These are phyloP conservation scores for Tuber indicum DNA, from an alignment of 495 filamentous ascomycete genomes.

Conservation along the genomic window DNA sequence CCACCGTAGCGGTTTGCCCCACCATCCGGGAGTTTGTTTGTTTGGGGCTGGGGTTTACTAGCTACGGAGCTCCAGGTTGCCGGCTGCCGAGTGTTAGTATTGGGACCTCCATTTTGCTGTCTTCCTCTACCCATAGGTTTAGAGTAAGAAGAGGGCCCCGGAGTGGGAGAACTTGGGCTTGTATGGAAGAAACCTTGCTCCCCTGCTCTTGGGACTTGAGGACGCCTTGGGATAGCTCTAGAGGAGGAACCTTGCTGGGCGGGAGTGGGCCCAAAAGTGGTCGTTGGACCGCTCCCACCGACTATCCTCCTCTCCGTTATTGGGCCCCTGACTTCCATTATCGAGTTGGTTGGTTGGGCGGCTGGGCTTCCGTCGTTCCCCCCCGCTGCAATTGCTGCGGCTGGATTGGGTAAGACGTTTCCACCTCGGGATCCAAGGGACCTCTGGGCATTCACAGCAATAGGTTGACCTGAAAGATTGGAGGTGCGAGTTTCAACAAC, in stretches of 20 bases:
- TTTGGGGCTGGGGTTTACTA: background rate
- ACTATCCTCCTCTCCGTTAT: background rate
- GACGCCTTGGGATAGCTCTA: background rate
- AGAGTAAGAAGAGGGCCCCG: background rate
- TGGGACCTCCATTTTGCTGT: background rate
- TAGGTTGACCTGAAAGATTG: background rate
- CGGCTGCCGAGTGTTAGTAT: background rate
- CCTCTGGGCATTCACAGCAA: background rate
- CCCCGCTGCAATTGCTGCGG: background rate
- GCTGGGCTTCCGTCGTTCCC: background rate
- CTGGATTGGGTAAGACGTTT: background rate
- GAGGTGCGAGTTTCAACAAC: background rate
- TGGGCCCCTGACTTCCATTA: slow-evolving; percentile 1
- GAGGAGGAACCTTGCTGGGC: background rate
- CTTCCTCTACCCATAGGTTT: background rate
- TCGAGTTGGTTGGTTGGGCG: background rate
- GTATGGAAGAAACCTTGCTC: background rate
- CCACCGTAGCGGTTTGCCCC: background rate
- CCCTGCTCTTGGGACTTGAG: background rate
- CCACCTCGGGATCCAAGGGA: background rate
- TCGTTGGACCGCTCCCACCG: background rate
- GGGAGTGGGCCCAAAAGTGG: background rate
- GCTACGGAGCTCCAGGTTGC: background rate
- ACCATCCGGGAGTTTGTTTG: background rate
- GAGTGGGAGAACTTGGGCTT: background rate